Evolutionary conservation across 768 basidiomycete genomes (phyloP), one percentile per base, ranked within the genome.

Genomic region (Tephrocybe sp.): DNA sequence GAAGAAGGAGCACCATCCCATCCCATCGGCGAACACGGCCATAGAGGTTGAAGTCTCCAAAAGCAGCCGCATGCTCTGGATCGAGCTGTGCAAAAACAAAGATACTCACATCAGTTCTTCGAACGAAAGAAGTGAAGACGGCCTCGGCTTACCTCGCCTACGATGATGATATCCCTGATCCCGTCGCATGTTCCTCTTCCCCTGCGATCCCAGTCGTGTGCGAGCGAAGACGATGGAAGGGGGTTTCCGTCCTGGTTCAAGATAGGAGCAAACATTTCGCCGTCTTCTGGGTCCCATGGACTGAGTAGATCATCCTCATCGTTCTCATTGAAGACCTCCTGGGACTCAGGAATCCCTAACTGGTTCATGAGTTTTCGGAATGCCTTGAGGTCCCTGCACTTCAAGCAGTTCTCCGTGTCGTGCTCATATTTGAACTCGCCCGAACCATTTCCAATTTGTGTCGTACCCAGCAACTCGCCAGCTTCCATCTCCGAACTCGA

Each of bases 21-120:
- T 54, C 53, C 44, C 48, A 54, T 34, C 19, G 36, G 19, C 53
- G 48, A 21, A 50, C 38, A 22, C 53, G 53, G 9, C 53, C 48
- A 26, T 49, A 49, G 24, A 34, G 46, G 3, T 13, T 5, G 26
- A 21, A 54, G 8, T 30, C 30, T n/a, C 42, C 38, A 16, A 32
- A 54, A 11, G 53, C 53, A 9, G 30, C 24, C 16, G 44, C 47
- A 28, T 54, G 53, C 11, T 30, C 38, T 15, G 44, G 38, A 36
- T 54, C 46, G n/a, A 47, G 39, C 52, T 45, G 38, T 34, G 15
- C 16, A 12, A 15, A 22, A 13, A 16, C 21, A 30, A 12, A 8
- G 27, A 31, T 18, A 19, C 26, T 24, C 4, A 19, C 22, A 5
- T 12, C 30, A 36, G 25, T 19, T 37, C 9, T n/a, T 15, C 12